These are phyloP conservation scores for Entophlyctis helioformis DNA, from an alignment of 192 early-diverging fungal species.

Conservation along the genomic window DNA sequence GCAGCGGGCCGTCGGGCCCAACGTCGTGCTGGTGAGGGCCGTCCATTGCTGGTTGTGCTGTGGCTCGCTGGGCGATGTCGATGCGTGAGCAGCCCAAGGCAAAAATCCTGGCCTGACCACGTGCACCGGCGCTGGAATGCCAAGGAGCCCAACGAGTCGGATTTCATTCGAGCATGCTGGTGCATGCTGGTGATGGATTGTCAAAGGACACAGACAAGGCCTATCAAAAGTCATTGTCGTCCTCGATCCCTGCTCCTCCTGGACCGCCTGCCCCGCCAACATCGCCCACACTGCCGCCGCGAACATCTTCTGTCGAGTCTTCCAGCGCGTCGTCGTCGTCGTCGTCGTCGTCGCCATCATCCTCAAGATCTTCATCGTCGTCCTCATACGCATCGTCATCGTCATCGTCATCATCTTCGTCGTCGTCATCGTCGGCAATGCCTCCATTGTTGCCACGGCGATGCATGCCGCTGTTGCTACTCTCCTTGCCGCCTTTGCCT, in stretches of 20 bases:
- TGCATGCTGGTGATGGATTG: no score
- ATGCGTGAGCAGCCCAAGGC: no score
- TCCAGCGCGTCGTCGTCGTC: constrained; percentile 1
- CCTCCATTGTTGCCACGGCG: background rate
- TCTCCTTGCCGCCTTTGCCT: background rate
- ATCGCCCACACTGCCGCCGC: background rate
- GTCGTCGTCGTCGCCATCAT: constrained; percentile 9
- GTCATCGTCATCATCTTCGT: constrained; percentile 7
- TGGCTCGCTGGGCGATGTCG: no score
- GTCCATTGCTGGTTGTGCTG: no score
- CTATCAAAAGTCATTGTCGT: constrained; percentile 34
- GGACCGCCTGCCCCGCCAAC: background rate
- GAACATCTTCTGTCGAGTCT: no score
- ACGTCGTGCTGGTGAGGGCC: no score
- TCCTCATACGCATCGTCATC: constrained; percentile 4
- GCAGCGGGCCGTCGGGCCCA: no score
- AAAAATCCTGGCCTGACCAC: no score
- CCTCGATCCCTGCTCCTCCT: constrained; percentile 4
- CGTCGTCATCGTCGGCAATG: constrained; percentile 2
- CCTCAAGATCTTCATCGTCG: constrained; percentile 2
- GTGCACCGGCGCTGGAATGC: no score
- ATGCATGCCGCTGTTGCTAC: background rate
- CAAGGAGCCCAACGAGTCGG: no score
- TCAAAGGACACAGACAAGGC: no score
- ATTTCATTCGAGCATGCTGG: no score